These are phyloP conservation scores for Ustilago trichophora DNA, from an alignment of 1,284 basidiomycete genomes.

Conservation along the genomic window DNA sequence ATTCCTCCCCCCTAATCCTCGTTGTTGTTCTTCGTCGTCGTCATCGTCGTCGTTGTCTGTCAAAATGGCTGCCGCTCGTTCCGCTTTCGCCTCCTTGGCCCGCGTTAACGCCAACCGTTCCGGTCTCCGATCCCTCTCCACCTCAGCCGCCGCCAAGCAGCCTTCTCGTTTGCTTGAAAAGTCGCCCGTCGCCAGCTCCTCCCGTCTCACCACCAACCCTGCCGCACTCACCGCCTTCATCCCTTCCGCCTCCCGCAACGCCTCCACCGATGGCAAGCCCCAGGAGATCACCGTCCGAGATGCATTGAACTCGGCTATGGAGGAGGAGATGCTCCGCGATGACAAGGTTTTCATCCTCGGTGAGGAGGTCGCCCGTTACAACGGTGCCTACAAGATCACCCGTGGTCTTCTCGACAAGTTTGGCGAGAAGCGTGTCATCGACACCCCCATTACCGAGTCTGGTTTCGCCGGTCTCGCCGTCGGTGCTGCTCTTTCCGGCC, in stretches of 20 bases:
- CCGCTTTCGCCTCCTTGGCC: constrained; percentile 48
- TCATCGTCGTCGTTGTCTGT: neutral
- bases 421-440: constrained; percentile 96
- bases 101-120: constrained; percentile 34
- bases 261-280: constrained; percentile 50
- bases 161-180: constrained; percentile 41
- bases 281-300: constrained; percentile 95
- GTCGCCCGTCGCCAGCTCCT: constrained; percentile 40
- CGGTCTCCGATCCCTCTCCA: constrained; percentile 34
- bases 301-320: constrained; percentile 96
- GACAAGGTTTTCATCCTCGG: constrained; percentile 94
- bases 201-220: constrained; percentile 44
- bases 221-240: constrained; percentile 45
- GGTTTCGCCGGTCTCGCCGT: constrained; percentile 97
- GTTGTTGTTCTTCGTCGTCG: constrained; percentile 2
- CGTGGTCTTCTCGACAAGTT: constrained; percentile 98
- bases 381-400: constrained; percentile 91
- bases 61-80: constrained; percentile 42
- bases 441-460: constrained; percentile 90
- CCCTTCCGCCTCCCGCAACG: constrained; percentile 48
- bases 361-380: constrained; percentile 98
- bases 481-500: constrained; percentile 90
- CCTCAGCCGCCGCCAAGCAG: constrained; percentile 38
- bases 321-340: constrained; percentile 98
- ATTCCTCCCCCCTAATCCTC: too few relatives aligned